Evolutionary conservation across 2,329 filamentous ascomycete species (phyloP).

Genomic region (Colletotrichum lupini): DNA sequence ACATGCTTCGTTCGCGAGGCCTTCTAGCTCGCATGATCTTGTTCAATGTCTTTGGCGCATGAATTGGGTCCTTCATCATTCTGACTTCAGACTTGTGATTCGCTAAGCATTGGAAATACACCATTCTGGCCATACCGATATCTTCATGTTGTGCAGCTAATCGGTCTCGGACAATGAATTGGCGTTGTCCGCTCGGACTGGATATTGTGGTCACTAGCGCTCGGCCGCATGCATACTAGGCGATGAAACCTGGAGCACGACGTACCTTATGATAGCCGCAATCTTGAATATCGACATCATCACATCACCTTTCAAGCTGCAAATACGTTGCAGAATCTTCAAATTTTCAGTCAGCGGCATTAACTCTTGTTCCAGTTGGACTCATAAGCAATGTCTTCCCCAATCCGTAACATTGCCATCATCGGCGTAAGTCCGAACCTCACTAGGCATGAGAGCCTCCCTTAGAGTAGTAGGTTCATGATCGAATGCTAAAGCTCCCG

Average conservation of each 20-base stretch:
- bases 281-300: neutral
- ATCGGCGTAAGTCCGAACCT: slow-evolving; percentile 4
- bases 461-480: too few species aligned
- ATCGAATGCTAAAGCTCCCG: neutral
- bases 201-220: neutral
- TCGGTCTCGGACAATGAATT: neutral
- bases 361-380: too few species aligned
- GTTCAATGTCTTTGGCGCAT: too few species aligned
- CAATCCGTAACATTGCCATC: slow-evolving; percentile 8
- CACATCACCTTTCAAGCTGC: neutral
- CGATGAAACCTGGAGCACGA: neutral
- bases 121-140: too few species aligned
- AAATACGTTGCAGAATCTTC: neutral
- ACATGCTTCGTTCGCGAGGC: too few species aligned
- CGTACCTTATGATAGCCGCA: neutral
- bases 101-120: too few species aligned
- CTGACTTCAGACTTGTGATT: too few species aligned
- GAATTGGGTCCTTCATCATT: too few species aligned
- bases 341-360: fast-evolving
- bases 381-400: neutral
- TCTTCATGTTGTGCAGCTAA: too few species aligned
- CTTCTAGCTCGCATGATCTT: too few species aligned
- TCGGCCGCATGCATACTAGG: neutral
- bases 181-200: neutral
- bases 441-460: too few species aligned